phyloP scores from a whole-genome alignment of 2,329 filamentous ascomycete genomes.

The Davidsoniella australis region DNA sequence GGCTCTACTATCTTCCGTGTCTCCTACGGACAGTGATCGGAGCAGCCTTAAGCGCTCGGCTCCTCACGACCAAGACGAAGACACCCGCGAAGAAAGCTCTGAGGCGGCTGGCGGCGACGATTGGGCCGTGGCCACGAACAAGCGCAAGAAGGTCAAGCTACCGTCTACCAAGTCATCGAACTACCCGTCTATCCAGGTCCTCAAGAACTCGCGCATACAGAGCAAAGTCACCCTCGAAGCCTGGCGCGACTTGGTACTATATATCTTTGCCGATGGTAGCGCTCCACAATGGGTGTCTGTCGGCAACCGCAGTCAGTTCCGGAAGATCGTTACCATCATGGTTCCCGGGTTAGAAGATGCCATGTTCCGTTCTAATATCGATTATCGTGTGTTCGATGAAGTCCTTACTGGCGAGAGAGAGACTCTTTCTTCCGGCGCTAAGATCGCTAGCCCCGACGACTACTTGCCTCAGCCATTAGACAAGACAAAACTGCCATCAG shows the following conservation, averaged over 20 bases:
- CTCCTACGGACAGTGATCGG: constrained; percentile 17
- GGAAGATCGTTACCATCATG: constrained; percentile 79
- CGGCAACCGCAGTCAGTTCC: constrained; percentile 43
- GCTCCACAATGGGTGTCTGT: constrained; percentile 50
- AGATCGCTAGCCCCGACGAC: constrained; percentile 34
- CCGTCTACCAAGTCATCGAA: constrained; percentile 36
- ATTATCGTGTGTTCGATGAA: constrained; percentile 29
- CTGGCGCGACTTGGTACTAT: constrained; percentile 45
- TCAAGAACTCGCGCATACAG: constrained; percentile 38
- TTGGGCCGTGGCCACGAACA: constrained; percentile 39
- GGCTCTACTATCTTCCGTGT: background rate
- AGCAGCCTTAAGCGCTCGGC: constrained; percentile 32
- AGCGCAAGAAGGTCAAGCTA: constrained; percentile 40
- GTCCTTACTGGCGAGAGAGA: constrained; percentile 19
- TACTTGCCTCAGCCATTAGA: constrained; percentile 40
- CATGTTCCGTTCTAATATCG: constrained; percentile 53
- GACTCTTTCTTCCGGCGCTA: constrained; percentile 19
- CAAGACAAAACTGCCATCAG: constrained; percentile 32
- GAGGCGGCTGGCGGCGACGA: constrained; percentile 19
- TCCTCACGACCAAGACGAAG: constrained; percentile 27
- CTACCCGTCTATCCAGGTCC: constrained; percentile 44
- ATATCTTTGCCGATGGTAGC: constrained; percentile 48
- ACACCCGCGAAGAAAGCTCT: constrained; percentile 9
- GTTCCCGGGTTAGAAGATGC: constrained; percentile 78
- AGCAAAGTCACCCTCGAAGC: constrained; percentile 45